Conservation (phyloP, 2,329 filamentous ascomycete genomes). For the Exophiala alcalophila region DNA sequence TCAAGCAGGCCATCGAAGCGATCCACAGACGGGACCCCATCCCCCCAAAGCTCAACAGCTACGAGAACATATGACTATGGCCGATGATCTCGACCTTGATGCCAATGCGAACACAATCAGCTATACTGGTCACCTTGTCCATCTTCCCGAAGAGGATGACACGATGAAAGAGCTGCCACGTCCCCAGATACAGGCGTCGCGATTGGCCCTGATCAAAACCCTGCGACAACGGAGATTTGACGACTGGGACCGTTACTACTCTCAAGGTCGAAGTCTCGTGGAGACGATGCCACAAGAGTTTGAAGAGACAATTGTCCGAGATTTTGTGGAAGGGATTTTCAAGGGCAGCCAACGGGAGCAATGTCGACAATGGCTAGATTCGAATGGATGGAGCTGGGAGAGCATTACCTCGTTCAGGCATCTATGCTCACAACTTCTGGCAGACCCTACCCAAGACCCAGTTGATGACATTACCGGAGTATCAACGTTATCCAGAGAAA, state of each 20-base stretch:
- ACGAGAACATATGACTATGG: slow-evolving; percentile 10
- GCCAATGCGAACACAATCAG: slow-evolving; percentile 21
- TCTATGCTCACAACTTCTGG: slow-evolving; percentile 16
- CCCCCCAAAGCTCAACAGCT: neutral
- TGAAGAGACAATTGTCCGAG: slow-evolving; percentile 19
- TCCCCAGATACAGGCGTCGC: slow-evolving; percentile 5
- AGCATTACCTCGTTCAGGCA: slow-evolving; percentile 17
- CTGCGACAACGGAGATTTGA: slow-evolving; percentile 24
- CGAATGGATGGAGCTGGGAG: slow-evolving; percentile 25
- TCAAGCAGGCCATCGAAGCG: slow-evolving; percentile 1
- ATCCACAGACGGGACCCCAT: neutral
- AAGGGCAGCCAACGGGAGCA: slow-evolving; percentile 14
- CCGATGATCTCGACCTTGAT: slow-evolving; percentile 25
- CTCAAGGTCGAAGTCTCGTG: slow-evolving; percentile 11
- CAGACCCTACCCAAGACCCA: neutral
- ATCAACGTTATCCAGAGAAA: neutral
- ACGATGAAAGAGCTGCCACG: slow-evolving; percentile 17
- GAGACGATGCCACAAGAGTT: slow-evolving; percentile 15
- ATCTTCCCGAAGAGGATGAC: neutral
- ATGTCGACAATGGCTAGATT: slow-evolving; percentile 25
- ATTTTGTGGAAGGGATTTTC: slow-evolving; percentile 23
- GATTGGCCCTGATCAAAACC: slow-evolving; percentile 18
- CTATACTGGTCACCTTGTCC: slow-evolving; percentile 13
- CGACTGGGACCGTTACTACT: slow-evolving; percentile 22
- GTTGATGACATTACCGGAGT: neutral